Evolutionary conservation across 2,329 filamentous ascomycete genomes (phyloP), one percentile per base, ranked within the genome.

Genomic region (Calonectria hongkongensis): DNA sequence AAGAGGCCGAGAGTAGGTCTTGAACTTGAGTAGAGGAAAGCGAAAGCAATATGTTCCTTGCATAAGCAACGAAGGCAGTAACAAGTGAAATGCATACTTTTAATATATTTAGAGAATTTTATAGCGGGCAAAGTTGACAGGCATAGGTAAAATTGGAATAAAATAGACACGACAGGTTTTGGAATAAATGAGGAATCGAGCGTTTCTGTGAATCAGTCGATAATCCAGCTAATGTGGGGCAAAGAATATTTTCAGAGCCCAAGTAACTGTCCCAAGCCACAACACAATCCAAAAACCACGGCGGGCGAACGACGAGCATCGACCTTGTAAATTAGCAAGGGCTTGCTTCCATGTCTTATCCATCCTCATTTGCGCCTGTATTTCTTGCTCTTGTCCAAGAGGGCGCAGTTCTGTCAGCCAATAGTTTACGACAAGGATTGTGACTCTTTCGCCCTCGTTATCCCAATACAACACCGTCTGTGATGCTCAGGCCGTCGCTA

Each of bases 401-500:
- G 13, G 54, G 18, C 54, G 28, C 33, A 56, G 10, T 16, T 39
- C 51, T 28, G n/a, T 39, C 30, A 30, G 16, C 6, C 30, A 8
- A 4, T 18, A 27, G 13, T 16, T 33, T 21, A 13, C 13, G 21
- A 41, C 54, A 41, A 36, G 21, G 21, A 27, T 27, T 41, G 36
- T 27, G 54, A 36, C 30, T n/a, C n/a, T 13, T 36, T 10, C 13
- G 18, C 33, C 33, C 16, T 36, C 18, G 15, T 33, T 27, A 18
- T 43, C 28, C 43, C 25, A 56, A 21, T 18, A 5, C 21, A 30
- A 51, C 16, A 16, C 43, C 48, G 2, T 25, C 56, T 68, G 66
- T 72, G 50, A 79, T 79, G 78, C 73, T 54, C 39, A 43, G 18
- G 3, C 12, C 45, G 39, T 18, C 41, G 16, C 27, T 30, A 62